phyloP scores from a whole-genome alignment of 2,329 filamentous ascomycete species.

The Cryphonectria naterciae region DNA sequence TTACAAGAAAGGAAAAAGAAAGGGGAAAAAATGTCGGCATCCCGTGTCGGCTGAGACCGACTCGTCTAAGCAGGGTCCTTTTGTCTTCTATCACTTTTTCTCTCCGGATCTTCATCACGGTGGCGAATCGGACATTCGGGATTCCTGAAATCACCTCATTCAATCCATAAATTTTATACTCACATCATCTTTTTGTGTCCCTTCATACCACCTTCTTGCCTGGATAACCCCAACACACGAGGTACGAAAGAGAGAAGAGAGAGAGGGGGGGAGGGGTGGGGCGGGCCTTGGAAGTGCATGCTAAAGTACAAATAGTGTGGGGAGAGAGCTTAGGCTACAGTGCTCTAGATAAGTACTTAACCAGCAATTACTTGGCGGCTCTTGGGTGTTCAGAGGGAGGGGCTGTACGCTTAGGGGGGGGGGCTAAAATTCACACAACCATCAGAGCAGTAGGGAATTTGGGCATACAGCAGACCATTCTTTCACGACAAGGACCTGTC shows the following conservation, averaged over 20 bases:
- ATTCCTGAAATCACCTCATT: too few species aligned
- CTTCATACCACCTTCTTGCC: not conserved
- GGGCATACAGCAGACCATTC: too few species aligned
- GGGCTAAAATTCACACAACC: too few species aligned
- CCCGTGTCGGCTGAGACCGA: not conserved
- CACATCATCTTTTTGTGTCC: not conserved
- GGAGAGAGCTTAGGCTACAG: not conserved
- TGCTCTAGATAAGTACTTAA: too few species aligned
- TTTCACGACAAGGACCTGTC: too few species aligned
- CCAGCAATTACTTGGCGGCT: too few species aligned
- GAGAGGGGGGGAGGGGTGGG: too few species aligned
- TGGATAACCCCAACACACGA: not conserved
- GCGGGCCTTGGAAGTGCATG: not conserved
- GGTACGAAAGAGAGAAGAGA: not conserved
- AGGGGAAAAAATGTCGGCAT: not conserved
- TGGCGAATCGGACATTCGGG: not conserved
- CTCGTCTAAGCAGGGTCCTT: not conserved
- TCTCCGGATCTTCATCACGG: not conserved
- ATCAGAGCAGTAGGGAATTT: too few species aligned
- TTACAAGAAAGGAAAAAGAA: not conserved
- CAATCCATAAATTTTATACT: not conserved
- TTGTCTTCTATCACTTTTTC: not conserved
- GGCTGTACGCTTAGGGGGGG: too few species aligned
- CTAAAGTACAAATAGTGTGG: not conserved
- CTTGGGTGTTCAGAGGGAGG: too few species aligned